These are phyloP conservation scores for Lenzites betulinus DNA, from an alignment of 768 basidiomycete species.

Conservation along the genomic window DNA sequence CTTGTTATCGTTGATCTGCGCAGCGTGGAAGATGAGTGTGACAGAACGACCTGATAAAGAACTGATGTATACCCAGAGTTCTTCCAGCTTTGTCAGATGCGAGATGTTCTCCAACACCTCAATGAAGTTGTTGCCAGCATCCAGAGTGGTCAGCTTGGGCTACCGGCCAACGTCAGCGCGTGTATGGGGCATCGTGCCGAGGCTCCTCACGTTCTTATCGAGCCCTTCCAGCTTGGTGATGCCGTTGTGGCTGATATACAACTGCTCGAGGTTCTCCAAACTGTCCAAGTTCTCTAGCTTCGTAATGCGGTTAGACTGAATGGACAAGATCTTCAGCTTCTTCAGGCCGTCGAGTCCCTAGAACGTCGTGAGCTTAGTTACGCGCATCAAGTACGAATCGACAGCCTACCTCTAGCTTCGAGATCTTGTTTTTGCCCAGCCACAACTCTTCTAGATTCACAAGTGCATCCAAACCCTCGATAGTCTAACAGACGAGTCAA, in stretches of 20 bases:
- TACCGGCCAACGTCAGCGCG: constrained; percentile 22
- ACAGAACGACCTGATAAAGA: too few species aligned
- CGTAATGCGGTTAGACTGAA: constrained; percentile 93
- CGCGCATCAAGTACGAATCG: background rate
- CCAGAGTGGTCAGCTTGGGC: constrained; percentile 79
- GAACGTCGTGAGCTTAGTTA: background rate
- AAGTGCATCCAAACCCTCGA: constrained; percentile 81
- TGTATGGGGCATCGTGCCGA: background rate
- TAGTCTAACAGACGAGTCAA: constrained; percentile 52
- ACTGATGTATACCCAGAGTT: constrained; percentile 80
- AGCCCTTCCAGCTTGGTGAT: constrained; percentile 82
- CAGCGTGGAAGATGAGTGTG: too few species aligned
- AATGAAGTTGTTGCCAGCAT: constrained; percentile 86
- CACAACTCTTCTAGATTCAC: constrained; percentile 90
- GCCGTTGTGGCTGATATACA: constrained; percentile 96
- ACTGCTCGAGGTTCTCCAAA: constrained; percentile 75
- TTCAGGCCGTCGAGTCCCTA: constrained; percentile 73
- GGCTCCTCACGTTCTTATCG: constrained; percentile 70
- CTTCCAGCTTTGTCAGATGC: constrained; percentile 77
- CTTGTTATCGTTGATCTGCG: constrained; percentile 87
- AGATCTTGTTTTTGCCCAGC: constrained; percentile 98
- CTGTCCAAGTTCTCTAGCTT: constrained; percentile 80
- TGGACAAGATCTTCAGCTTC: constrained; percentile 79
- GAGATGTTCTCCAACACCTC: constrained; percentile 77
- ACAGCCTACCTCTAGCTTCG: constrained; percentile 70